These are phyloP conservation scores for Penicillium sp. DNA, from an alignment of 2,329 filamentous ascomycete genomes.

Conservation along the genomic window DNA sequence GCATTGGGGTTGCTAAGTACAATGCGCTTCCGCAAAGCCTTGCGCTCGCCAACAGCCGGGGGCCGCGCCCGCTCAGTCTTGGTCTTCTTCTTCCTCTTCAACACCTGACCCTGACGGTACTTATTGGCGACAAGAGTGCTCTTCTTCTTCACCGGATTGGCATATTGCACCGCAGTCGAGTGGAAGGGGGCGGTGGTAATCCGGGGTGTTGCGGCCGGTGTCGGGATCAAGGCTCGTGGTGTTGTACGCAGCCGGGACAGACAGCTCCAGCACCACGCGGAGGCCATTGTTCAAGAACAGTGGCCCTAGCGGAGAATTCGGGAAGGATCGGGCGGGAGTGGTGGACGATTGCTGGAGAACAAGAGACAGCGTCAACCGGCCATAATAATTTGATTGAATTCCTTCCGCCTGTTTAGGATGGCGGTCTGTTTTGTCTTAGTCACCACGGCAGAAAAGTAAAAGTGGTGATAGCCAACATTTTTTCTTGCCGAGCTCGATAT, in stretches of 20 bases:
- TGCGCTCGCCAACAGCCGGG: slow-evolving; percentile 75
- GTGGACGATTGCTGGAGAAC: slow-evolving; percentile 9
- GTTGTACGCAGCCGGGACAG: slow-evolving; percentile 50
- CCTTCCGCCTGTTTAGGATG: slow-evolving; percentile 23
- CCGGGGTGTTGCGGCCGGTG: slow-evolving; percentile 47
- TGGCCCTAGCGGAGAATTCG: slow-evolving; percentile 31
- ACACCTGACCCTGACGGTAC: slow-evolving; percentile 41
- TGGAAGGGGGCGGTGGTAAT: slow-evolving; percentile 46
- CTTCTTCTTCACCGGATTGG: slow-evolving; percentile 52
- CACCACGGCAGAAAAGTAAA: slow-evolving; percentile 17
- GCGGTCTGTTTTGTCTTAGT: slow-evolving; percentile 22
- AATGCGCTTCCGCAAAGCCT: slow-evolving; percentile 81
- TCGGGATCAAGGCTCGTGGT: slow-evolving; percentile 34
- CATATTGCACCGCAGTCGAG: slow-evolving; percentile 41
- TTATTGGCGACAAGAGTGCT: slow-evolving; percentile 27
- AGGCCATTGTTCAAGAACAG: slow-evolving; percentile 51
- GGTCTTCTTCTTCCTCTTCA: slow-evolving; percentile 46
- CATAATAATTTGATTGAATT: slow-evolving; percentile 28
- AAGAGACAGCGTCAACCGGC: slow-evolving; percentile 7
- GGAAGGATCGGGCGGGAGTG: slow-evolving; percentile 15
- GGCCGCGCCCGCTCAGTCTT: slow-evolving; percentile 50
- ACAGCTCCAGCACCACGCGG: slow-evolving; percentile 59
- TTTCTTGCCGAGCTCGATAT: slow-evolving; percentile 21
- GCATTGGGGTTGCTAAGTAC: slow-evolving; percentile 94
- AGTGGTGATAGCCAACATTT: slow-evolving; percentile 34